Evolutionary conservation across 2,329 filamentous ascomycete genomes (phyloP).

Genomic region (Chaetothyriales sp.): DNA sequence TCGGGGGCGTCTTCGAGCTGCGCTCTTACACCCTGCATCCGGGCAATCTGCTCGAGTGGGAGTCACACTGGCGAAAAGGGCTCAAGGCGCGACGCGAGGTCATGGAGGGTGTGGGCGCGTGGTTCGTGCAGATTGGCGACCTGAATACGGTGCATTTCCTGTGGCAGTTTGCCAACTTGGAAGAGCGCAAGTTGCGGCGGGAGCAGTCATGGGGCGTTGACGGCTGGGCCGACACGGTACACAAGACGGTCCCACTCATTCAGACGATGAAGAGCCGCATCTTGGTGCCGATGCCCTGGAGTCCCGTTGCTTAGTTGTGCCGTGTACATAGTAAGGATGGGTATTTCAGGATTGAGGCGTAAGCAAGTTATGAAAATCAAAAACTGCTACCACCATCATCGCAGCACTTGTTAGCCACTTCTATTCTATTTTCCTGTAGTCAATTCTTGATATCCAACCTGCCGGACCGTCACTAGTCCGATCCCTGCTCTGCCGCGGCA

Average conservation of each 20-base stretch:
- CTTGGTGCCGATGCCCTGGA: conserved; percentile 91
- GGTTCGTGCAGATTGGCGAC: conserved; percentile 97
- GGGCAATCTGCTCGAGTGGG: conserved; percentile 93
- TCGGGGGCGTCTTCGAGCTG: conserved; percentile 89
- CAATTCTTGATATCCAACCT: conserved; percentile 21
- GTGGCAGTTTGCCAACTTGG: conserved; percentile 95
- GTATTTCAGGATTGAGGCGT: neutral
- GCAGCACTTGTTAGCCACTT: conserved; percentile 22
- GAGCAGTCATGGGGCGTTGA: conserved; percentile 93
- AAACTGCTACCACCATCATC: neutral
- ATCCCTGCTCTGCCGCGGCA: conserved; percentile 30
- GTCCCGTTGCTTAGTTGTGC: conserved; percentile 55
- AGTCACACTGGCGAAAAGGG: conserved; percentile 91
- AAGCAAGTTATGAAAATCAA: neutral
- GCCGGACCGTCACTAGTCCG: conserved; percentile 6
- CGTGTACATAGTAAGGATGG: neutral
- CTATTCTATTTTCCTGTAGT: conserved; percentile 67
- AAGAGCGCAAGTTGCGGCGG: conserved; percentile 75
- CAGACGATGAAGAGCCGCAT: conserved; percentile 93
- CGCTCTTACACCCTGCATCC: conserved; percentile 93
- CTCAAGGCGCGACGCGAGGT: conserved; percentile 83
- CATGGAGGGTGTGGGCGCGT: conserved; percentile 96
- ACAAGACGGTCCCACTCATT: conserved; percentile 95
- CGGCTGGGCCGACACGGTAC: conserved; percentile 92
- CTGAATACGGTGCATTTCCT: conserved; percentile 95